A percentile compares a stretch with the other conserved stretches of the same genome.
phyloP scores from a whole-genome alignment of 768 basidiomycete genomes.

The Leccinum incarnatum region DNA sequence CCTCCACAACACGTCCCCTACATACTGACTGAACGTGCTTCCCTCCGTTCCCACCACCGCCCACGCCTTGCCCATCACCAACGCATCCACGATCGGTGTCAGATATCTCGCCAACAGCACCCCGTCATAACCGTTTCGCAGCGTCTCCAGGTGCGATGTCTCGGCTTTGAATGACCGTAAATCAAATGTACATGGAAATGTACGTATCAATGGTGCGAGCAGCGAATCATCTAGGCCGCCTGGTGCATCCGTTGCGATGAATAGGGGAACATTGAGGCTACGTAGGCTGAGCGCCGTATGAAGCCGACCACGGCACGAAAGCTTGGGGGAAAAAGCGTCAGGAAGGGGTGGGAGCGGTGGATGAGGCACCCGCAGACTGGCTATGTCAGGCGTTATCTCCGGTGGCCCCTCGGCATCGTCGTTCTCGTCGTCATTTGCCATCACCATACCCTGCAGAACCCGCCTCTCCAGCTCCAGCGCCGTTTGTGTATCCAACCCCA shows the following conservation, averaged over 20 bases:
- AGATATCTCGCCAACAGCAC: constrained; percentile 45
- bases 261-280: constrained; percentile 57
- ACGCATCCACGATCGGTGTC: constrained; percentile 66
- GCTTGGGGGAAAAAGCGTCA: constrained; percentile 1
- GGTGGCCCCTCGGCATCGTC: constrained; percentile 10
- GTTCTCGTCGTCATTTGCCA: background rate
- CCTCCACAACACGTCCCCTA: constrained; percentile 66
- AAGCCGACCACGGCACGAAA: constrained; percentile 39
- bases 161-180: constrained; percentile 47
- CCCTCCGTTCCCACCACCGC: constrained; percentile 64
- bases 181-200: constrained; percentile 66
- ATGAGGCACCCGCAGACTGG: constrained; percentile 25
- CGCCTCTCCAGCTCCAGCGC: constrained; percentile 30
- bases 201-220: constrained; percentile 43
- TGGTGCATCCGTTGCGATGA: constrained; percentile 60
- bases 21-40: constrained; percentile 74
- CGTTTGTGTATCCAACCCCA: constrained; percentile 41
- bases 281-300: constrained; percentile 35
- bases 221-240: constrained; percentile 39
- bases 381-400: constrained; percentile 18
- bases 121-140: constrained; percentile 49
- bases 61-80: constrained; percentile 60
- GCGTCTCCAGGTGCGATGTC: constrained; percentile 30
- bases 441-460: background rate
- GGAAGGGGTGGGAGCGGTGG: constrained; percentile 29